Evolutionary conservation across 768 basidiomycete species (phyloP), one percentile per base, ranked within the genome.

Genomic region (Galerina marginata): DNA sequence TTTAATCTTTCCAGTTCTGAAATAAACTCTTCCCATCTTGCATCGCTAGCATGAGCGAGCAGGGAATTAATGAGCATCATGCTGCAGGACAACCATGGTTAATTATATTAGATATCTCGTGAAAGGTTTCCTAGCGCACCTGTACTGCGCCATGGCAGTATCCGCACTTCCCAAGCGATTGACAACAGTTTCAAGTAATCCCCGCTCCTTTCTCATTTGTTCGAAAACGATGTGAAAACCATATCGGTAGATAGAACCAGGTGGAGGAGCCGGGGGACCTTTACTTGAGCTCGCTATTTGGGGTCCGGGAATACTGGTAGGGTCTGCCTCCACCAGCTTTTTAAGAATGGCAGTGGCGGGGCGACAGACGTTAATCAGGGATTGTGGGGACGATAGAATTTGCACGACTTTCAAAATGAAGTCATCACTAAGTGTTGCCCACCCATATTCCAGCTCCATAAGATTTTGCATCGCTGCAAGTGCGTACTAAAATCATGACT

Each of bases 1-100:
- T 91, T 92, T 54, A 95, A 71, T 48, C 82, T 80, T 66, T 95
- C 92, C 6, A 95, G 74, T 56, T 91, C 87, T 23, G 79, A 75
- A 51, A 90, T 87, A 69, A 95, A 91, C 63, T 90, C 87, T 50
- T 91, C 87, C 90, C 92, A 95, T 60, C 86, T 81, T 1, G 75
- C 74, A 67, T 94, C 92, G 48, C 81, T 89, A n/a, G 87, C 91
- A 67, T 93, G 89, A 7, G 89, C 83, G 58, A 96, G 71, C 9
- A 96, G 78, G 7, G 93, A 92, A 69, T 95, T 95, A 67, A 96
- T 91, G 65, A 96, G 77, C 87, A 91, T 93, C 86, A 96, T 88
- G 63, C 93, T 93, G 65, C 45, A 62, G 57, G 40, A 51, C 39
- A 69, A 52, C 60, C 59, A 51, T 66, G 59, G 38, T 60, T 46